Conservation (phyloP, 2,329 filamentous ascomycete species). For the Pyrenophora graminea region DNA sequence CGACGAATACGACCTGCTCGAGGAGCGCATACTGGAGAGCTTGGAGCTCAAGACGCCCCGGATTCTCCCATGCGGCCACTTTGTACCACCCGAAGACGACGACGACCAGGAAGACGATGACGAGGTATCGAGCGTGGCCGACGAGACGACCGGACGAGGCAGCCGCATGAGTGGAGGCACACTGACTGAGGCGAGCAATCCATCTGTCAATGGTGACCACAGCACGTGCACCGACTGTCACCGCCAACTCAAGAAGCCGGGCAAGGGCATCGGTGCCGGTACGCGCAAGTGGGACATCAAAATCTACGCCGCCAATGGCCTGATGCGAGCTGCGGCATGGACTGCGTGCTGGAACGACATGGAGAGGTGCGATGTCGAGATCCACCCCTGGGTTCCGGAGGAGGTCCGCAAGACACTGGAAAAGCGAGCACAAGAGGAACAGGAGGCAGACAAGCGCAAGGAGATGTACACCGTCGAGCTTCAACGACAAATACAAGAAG, state of each 20-base stretch:
- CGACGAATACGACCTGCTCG: slow-evolving; percentile 77
- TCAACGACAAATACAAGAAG: slow-evolving; percentile 39
- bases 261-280: slow-evolving; percentile 42
- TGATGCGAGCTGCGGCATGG: slow-evolving; percentile 93
- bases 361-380: slow-evolving; percentile 96
- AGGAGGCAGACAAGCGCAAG: slow-evolving; percentile 36
- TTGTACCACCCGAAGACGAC: slow-evolving; percentile 53
- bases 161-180: slow-evolving; percentile 45
- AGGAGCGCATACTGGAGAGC: slow-evolving; percentile 76
- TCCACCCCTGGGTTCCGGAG: slow-evolving; percentile 72
- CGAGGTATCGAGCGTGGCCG: slow-evolving; percentile 41
- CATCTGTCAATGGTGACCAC: slow-evolving; percentile 30
- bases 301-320: slow-evolving; percentile 90
- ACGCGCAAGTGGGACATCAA: slow-evolving; percentile 74
- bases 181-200: slow-evolving; percentile 38
- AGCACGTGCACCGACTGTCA: slow-evolving; percentile 57
- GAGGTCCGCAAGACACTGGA: slow-evolving; percentile 64
- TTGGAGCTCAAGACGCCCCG: slow-evolving; percentile 72
- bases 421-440: slow-evolving; percentile 51
- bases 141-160: slow-evolving; percentile 38
- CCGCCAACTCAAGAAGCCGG: slow-evolving; percentile 43
- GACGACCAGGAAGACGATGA: slow-evolving; percentile 48
- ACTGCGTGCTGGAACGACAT: slow-evolving; percentile 94
- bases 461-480: slow-evolving; percentile 38
- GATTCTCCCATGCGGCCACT: slow-evolving; percentile 77